Evolutionary conservation across 768 basidiomycete genomes (phyloP).

Genomic region (Lenzites betulinus): DNA sequence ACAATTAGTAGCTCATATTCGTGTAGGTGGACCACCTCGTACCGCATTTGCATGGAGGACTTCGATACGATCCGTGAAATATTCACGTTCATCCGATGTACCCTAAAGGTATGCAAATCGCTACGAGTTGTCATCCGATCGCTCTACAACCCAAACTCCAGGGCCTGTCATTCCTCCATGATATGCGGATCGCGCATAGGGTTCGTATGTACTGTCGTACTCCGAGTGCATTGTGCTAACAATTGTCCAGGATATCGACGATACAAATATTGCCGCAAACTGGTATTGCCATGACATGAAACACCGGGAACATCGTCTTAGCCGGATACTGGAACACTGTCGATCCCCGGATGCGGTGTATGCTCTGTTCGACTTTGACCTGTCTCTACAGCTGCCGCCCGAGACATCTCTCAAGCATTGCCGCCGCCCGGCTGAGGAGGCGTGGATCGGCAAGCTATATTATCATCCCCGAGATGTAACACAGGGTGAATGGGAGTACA

Average conservation of each 20-base stretch:
- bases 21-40: neutral
- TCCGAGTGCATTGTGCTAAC: neutral
- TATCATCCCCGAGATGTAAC: neutral
- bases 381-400: neutral
- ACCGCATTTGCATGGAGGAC: neutral
- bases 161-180: neutral
- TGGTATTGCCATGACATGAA: neutral
- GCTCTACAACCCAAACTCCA: neutral
- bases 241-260: slow-evolving; percentile 2
- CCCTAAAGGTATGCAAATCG: neutral
- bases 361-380: neutral
- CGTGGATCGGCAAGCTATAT: neutral
- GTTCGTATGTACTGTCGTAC: neutral
- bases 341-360: neutral
- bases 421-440: neutral
- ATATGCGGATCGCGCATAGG: neutral
- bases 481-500: neutral
- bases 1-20: neutral
- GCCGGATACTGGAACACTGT: neutral
- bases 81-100: neutral
- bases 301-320: neutral
- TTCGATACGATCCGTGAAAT: neutral
- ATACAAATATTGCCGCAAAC: neutral
- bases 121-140: neutral
- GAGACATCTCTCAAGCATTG: neutral